A percentile compares a stretch with the other conserved stretches of the same genome.
Conservation (phyloP, 23 red algal genomes). For the Gracilaria caudata region DNA sequence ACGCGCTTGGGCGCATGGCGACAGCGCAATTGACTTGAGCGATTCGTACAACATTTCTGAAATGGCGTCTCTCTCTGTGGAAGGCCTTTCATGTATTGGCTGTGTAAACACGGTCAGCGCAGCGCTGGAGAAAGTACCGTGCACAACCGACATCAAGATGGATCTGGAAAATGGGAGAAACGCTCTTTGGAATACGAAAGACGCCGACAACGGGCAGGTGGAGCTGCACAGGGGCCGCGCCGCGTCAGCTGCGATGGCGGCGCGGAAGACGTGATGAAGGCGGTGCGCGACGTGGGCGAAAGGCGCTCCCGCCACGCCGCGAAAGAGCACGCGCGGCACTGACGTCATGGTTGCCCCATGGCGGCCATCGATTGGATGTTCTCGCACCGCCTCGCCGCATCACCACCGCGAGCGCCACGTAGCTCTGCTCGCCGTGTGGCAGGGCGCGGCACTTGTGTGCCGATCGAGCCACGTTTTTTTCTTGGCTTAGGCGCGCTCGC, state of each 20-base stretch:
- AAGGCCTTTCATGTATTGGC: slow-evolving; percentile 13
- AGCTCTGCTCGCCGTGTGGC: not conserved
- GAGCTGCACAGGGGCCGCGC: too few relatives aligned
- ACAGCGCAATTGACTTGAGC: not conserved
- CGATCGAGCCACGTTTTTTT: not conserved
- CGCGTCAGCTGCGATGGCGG: not conserved
- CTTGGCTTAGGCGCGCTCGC: not conserved
- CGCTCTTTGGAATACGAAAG: too few relatives aligned
- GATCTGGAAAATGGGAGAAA: not conserved
- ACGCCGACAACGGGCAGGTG: too few relatives aligned
- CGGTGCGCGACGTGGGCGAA: not conserved
- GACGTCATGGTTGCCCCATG: slow-evolving; percentile 2
- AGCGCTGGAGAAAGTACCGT: not conserved
- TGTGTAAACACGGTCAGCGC: slow-evolving; percentile 31
- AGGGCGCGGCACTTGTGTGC: not conserved
- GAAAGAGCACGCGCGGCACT: too few relatives aligned
- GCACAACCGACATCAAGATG: not conserved
- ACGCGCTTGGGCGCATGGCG: too few relatives aligned
- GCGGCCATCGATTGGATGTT: not conserved
- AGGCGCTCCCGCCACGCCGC: not conserved
- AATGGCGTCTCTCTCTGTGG: slow-evolving; percentile 5
- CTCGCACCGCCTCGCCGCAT: not conserved
- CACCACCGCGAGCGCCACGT: not conserved
- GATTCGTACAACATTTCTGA: not conserved
- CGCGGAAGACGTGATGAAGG: not conserved